phyloP scores from a whole-genome alignment of 129 eudicot species.

The Flaveria linearis region DNA sequence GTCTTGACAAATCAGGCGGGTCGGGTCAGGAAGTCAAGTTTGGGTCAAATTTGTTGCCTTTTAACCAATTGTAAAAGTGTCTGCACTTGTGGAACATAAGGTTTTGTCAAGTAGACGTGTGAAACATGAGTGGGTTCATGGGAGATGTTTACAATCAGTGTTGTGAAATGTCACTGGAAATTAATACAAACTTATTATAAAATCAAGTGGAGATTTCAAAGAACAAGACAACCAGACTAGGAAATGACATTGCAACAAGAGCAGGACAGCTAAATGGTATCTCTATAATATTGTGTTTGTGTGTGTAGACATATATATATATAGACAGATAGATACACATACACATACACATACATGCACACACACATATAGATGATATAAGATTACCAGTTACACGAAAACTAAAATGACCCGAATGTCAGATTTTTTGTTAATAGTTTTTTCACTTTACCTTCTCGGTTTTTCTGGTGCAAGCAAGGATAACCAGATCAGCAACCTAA shows the following conservation, averaged over 20 bases:
- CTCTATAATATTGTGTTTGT: not conserved
- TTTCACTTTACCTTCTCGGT: conserved; percentile 9
- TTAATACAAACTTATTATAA: not conserved
- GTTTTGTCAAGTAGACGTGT: too few species aligned
- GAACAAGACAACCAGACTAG: conserved; percentile 20
- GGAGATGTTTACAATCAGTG: conserved; percentile 12
- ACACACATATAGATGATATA: not conserved
- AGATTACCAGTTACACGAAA: not conserved
- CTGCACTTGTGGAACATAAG: too few species aligned
- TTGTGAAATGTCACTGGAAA: not conserved
- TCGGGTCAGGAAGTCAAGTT: not conserved
- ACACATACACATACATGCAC: not conserved
- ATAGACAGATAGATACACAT: too few species aligned
- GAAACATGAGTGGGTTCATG: not conserved
- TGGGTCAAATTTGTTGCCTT: not conserved
- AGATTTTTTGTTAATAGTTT: conserved; percentile 11
- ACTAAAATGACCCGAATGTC: conserved; percentile 15
- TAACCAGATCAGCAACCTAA: conserved; percentile 35
- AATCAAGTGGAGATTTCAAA: conserved; percentile 1
- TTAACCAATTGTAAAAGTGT: not conserved
- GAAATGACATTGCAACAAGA: conserved; percentile 30
- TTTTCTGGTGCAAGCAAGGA: conserved; percentile 25
- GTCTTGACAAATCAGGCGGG: not conserved
- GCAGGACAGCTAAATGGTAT: conserved; percentile 3
- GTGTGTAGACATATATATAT: too few species aligned